phyloP scores from a whole-genome alignment of 1,284 basidiomycete genomes.

The Coniferiporia weirii region DNA sequence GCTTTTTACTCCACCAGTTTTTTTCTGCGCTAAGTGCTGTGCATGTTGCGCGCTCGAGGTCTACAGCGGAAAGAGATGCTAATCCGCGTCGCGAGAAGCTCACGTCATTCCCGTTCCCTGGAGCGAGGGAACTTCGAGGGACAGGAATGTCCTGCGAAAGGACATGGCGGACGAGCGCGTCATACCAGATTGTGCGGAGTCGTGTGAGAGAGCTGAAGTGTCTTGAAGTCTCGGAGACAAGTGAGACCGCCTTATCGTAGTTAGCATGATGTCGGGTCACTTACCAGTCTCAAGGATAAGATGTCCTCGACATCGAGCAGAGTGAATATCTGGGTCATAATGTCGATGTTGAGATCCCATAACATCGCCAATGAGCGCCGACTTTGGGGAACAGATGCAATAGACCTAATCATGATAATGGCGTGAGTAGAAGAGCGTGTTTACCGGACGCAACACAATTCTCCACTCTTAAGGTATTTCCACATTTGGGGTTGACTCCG shows the following conservation, averaged over 20 bases:
- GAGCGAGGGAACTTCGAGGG: too few species aligned
- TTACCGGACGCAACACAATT: too few species aligned
- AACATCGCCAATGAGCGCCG: neutral
- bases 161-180: constrained; percentile 33
- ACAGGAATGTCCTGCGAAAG: constrained; percentile 42
- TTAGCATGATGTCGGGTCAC: neutral
- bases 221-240: constrained; percentile 41
- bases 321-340: constrained; percentile 5
- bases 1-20: constrained; percentile 40
- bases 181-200: constrained; percentile 45
- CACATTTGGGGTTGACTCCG: too few species aligned
- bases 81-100: too few species aligned
- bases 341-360: constrained; percentile 11
- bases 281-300: constrained; percentile 12
- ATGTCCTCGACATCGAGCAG: constrained; percentile 10
- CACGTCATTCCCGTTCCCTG: too few species aligned
- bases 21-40: constrained; percentile 37
- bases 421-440: too few species aligned
- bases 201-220: constrained; percentile 37
- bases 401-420: too few species aligned
- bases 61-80: constrained; percentile 20
- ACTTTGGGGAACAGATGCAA: too few species aligned
- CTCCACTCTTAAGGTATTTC: too few species aligned
- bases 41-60: constrained; percentile 39
- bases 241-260: too few species aligned